Evolutionary conservation across 2,329 filamentous ascomycete species (phyloP).

Genomic region (Aspergillus sergii): DNA sequence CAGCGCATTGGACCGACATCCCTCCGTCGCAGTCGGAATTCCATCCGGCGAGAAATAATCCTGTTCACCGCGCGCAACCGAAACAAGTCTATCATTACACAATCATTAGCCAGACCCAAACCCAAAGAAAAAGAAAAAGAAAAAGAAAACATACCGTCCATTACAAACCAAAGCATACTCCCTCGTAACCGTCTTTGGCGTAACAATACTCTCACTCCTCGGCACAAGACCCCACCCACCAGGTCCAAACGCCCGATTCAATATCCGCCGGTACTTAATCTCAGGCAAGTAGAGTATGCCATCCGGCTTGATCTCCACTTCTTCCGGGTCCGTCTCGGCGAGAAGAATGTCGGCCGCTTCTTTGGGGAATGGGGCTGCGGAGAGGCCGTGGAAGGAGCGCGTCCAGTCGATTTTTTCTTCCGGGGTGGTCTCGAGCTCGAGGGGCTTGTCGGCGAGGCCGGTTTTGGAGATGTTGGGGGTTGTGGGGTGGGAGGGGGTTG

Average conservation of each 20-base stretch:
- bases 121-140: neutral
- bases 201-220: constrained; percentile 80
- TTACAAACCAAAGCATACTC: constrained; percentile 91
- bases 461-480: constrained; percentile 43
- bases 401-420: constrained; percentile 73
- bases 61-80: constrained; percentile 91
- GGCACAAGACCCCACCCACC: constrained; percentile 95
- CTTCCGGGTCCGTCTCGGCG: constrained; percentile 66
- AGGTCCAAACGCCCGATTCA: constrained; percentile 90
- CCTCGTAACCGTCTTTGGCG: constrained; percentile 77
- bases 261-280: constrained; percentile 92
- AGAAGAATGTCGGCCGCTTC: constrained; percentile 71
- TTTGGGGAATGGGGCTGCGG: constrained; percentile 67
- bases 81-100: constrained; percentile 69
- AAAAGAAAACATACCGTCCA: constrained; percentile 66
- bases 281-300: constrained; percentile 95
- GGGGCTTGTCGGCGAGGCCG: constrained; percentile 39
- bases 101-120: neutral
- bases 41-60: constrained; percentile 87
- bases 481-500: constrained; percentile 32
- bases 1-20: constrained; percentile 95
- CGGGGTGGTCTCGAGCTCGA: constrained; percentile 29
- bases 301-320: constrained; percentile 97
- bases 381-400: constrained; percentile 79
- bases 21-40: constrained; percentile 92